These are phyloP conservation scores for Phytophthora sojae DNA, from an alignment of 352 stramenopile genomes.

Conservation along the genomic window DNA sequence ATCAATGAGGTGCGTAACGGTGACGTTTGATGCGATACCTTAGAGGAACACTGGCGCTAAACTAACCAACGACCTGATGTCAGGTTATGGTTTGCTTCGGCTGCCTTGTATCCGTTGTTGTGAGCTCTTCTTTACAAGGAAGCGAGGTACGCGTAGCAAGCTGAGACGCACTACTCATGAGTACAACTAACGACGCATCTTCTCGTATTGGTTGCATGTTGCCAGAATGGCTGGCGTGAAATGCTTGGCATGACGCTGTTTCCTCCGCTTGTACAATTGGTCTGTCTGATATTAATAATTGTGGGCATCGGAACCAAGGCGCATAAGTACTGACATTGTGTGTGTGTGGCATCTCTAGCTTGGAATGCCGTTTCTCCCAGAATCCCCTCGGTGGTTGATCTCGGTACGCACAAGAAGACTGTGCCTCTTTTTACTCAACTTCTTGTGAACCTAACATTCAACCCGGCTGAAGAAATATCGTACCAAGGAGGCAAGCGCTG, in stretches of 20 bases:
- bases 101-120: slow-evolving; percentile 68
- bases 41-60: neutral
- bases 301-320: neutral
- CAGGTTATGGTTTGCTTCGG: slow-evolving; percentile 81
- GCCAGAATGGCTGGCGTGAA: slow-evolving; percentile 61
- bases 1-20: slow-evolving; percentile 57
- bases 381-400: slow-evolving; percentile 75
- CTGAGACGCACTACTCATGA: neutral
- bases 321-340: neutral
- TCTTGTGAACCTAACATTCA: neutral
- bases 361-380: slow-evolving; percentile 72
- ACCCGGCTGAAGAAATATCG: slow-evolving; percentile 50
- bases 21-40: neutral
- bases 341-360: slow-evolving; percentile 33
- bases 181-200: neutral
- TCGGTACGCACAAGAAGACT: slow-evolving; percentile 36
- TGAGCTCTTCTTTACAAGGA: slow-evolving; percentile 52
- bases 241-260: slow-evolving; percentile 72
- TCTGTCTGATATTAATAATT: slow-evolving; percentile 6
- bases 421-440: neutral
- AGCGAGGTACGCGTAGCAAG: slow-evolving; percentile 25
- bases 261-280: slow-evolving; percentile 70
- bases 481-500: slow-evolving; percentile 47
- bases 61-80: slow-evolving; percentile 1
- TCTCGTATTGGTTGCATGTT: slow-evolving; percentile 1